Conservation (phyloP, 257 asterid genomes). For the Scutellaria galericulata region DNA sequence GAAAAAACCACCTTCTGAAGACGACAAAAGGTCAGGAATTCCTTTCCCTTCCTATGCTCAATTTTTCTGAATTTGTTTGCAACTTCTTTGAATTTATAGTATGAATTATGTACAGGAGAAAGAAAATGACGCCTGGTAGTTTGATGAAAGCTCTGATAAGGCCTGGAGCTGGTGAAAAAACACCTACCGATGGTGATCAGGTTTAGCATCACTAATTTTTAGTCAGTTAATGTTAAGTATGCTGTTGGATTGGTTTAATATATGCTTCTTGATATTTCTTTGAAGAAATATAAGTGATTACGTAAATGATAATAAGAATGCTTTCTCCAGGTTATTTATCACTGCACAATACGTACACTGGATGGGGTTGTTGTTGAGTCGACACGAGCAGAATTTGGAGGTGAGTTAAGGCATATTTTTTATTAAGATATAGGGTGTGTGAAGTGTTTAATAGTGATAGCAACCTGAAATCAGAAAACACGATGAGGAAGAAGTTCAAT, state of each 20-base stretch:
- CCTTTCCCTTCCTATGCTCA: background rate
- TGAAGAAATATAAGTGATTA: background rate
- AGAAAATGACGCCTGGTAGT: conserved; percentile 87
- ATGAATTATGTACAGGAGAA: conserved; percentile 53
- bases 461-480: conserved; percentile 4
- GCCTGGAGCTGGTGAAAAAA: conserved; percentile 82
- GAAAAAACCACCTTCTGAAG: conserved; percentile 69
- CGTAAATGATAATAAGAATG: background rate
- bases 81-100: background rate
- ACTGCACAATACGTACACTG: conserved; percentile 80
- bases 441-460: background rate
- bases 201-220: conserved; percentile 38
- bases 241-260: background rate
- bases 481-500: background rate
- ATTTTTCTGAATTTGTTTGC: background rate
- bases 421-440: background rate
- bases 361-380: conserved; percentile 91
- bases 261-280: background rate
- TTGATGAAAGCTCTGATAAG: conserved; percentile 95
- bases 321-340: conserved; percentile 78
- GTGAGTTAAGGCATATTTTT: conserved; percentile 40
- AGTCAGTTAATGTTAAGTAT: background rate
- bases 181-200: conserved; percentile 90
- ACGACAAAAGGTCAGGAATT: conserved; percentile 66
- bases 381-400: conserved; percentile 77